A percentile compares a stretch with the other conserved stretches of the same genome.
Conservation (phyloP, 306 rosid genomes). For the Benincasa hispida region DNA sequence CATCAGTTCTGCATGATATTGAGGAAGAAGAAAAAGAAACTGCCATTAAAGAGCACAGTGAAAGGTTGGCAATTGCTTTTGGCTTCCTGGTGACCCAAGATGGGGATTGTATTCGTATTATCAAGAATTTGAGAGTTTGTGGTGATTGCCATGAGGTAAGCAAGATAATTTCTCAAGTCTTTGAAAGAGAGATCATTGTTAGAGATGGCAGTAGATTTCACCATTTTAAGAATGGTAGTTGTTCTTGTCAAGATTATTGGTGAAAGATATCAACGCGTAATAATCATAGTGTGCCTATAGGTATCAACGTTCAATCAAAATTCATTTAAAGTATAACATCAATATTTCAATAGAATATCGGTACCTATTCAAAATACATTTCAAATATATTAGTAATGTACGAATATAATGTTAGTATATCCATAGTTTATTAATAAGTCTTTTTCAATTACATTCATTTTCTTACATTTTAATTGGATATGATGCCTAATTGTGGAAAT, state of each 20-base stretch:
- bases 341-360: too few relatives aligned
- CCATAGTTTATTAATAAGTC: too few relatives aligned
- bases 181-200: conserved; percentile 31
- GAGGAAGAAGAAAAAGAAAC: conserved; percentile 40
- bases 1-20: conserved; percentile 27
- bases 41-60: conserved; percentile 28
- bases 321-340: too few relatives aligned
- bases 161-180: conserved; percentile 37
- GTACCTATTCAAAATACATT: too few relatives aligned
- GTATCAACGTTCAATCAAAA: too few relatives aligned
- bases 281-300: too few relatives aligned
- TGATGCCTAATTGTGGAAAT: too few relatives aligned
- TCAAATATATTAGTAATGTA: too few relatives aligned
- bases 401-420: too few relatives aligned
- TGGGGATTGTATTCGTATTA: conserved; percentile 31
- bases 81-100: conserved; percentile 28
- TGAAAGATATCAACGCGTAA: too few relatives aligned
- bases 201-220: conserved; percentile 48
- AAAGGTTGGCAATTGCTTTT: conserved; percentile 36
- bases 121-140: conserved; percentile 39
- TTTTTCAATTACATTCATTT: too few relatives aligned
- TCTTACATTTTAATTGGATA: too few relatives aligned
- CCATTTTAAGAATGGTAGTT: conserved; percentile 35
- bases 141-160: conserved; percentile 38
- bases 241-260: conserved; percentile 36